Percentiles rank a stretch among this genome's conserved stretches.
phyloP scores from a whole-genome alignment of 768 basidiomycete genomes.

The Nevesoporus exiguus region DNA sequence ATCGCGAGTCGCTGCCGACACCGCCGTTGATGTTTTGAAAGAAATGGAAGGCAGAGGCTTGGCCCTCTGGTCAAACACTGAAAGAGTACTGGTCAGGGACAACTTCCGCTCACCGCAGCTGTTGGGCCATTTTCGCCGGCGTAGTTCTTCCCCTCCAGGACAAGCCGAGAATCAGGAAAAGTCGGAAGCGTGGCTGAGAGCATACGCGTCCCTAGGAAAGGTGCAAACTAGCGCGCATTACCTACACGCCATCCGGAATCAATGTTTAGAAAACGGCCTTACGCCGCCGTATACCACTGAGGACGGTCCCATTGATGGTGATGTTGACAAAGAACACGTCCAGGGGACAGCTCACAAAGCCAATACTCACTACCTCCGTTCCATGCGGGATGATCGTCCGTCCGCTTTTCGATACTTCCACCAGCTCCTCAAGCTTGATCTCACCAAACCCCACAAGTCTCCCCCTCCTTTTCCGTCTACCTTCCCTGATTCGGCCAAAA shows the following conservation, averaged over 20 bases:
- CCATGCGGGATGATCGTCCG: slow-evolving; percentile 37
- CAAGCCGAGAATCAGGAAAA: not conserved
- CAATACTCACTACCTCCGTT: slow-evolving; percentile 42
- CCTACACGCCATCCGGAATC: slow-evolving; percentile 36
- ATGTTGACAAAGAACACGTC: not conserved
- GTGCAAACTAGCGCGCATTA: slow-evolving; percentile 42
- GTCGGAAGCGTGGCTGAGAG: slow-evolving; percentile 23
- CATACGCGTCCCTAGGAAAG: slow-evolving; percentile 18
- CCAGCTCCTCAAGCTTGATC: slow-evolving; percentile 33
- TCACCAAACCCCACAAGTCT: slow-evolving; percentile 10
- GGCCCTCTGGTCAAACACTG: slow-evolving; percentile 40
- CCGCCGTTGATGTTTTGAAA: slow-evolving; percentile 40
- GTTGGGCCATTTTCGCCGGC: slow-evolving; percentile 41
- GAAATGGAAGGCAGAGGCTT: slow-evolving; percentile 48
- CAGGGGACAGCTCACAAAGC: slow-evolving; percentile 34
- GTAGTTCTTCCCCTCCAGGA: not conserved
- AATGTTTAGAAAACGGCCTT: slow-evolving; percentile 17
- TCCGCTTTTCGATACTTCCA: slow-evolving; percentile 49
- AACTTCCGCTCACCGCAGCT: slow-evolving; percentile 50
- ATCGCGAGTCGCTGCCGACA: slow-evolving; percentile 38
- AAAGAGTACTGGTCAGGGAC: slow-evolving; percentile 44
- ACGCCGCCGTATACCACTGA: slow-evolving; percentile 23
- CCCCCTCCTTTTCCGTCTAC: not conserved
- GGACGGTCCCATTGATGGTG: not conserved
- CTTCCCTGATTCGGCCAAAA: slow-evolving; percentile 2